Evolutionary conservation across 2,329 filamentous ascomycete genomes (phyloP).

Genomic region (Kalaharituber pfeilii): DNA sequence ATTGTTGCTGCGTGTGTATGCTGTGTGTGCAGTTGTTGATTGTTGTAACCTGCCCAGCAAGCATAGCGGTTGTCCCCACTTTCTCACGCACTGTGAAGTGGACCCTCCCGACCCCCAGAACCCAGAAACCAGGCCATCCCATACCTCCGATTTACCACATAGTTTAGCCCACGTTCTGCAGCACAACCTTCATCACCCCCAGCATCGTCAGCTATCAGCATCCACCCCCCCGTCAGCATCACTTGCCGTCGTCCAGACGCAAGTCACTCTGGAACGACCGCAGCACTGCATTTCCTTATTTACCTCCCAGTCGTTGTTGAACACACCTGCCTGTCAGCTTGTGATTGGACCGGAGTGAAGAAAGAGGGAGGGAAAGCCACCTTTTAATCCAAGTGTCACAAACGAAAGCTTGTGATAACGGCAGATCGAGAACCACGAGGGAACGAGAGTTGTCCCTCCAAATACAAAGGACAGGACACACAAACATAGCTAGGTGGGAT

Average conservation of each 20-base stretch:
- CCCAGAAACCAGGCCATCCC: no score
- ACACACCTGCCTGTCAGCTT: not conserved
- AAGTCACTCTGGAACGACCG: not conserved
- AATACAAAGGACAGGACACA: not conserved
- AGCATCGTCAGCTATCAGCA: not conserved
- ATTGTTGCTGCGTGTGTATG: not conserved
- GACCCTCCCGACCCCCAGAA: no score
- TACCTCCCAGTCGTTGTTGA: not conserved
- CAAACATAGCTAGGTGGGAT: not conserved
- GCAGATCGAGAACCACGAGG: not conserved
- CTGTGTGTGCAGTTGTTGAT: not conserved
- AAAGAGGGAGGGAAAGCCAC: no score
- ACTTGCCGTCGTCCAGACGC: no score
- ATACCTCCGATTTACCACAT: no score
- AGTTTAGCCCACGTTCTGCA: no score
- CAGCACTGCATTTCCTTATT: no score
- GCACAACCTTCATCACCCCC: no score
- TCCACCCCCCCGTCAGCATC: not conserved
- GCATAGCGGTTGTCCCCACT: conserved; percentile 1
- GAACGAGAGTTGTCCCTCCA: not conserved
- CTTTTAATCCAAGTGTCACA: no score
- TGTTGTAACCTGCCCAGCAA: conserved; percentile 1
- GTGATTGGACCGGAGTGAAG: not conserved
- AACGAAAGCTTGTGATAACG: not conserved
- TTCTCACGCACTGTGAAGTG: not conserved